phyloP scores from a whole-genome alignment of 2,329 filamentous ascomycete species.

The Microcyclospora pomicola region DNA sequence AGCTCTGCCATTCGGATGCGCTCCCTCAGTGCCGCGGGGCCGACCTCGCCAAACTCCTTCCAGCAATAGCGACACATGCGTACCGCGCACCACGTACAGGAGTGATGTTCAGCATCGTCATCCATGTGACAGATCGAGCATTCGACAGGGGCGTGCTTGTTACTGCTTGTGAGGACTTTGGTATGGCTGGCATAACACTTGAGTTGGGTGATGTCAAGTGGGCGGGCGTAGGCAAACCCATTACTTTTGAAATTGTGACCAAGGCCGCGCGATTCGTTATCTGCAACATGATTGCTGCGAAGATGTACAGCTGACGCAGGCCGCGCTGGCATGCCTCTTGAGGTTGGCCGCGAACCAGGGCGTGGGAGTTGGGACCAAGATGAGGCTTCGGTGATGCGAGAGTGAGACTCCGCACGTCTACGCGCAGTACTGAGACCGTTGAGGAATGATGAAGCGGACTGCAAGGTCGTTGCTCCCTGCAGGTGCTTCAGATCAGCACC shows the following conservation, averaged over 20 bases:
- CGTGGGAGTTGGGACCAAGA: not conserved
- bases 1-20: conserved; percentile 8
- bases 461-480: conserved; percentile 21
- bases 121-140: conserved; percentile 22
- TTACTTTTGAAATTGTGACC: conserved; percentile 20
- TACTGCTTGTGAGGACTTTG: conserved; percentile 15
- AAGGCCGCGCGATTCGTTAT: conserved; percentile 12
- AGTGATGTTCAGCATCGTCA: conserved; percentile 18
- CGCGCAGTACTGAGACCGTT: conserved; percentile 21
- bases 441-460: conserved; percentile 21
- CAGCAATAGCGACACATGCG: conserved; percentile 19
- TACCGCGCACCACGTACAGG: conserved; percentile 20
- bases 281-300: conserved; percentile 1
- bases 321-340: not conserved
- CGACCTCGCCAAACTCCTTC: conserved; percentile 11
- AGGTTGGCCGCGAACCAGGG: conserved; percentile 1
- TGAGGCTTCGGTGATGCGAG: conserved; percentile 4
- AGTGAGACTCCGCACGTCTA: conserved; percentile 17
- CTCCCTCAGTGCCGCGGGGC: conserved; percentile 11
- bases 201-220: conserved; percentile 16
- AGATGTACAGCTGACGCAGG: not conserved
- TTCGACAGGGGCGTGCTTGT: conserved; percentile 21
- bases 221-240: conserved; percentile 19
- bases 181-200: conserved; percentile 18
- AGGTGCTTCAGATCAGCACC: not conserved